These are phyloP conservation scores for Helotiales sp. DNA, from an alignment of 2,329 filamentous ascomycete species.

Conservation along the genomic window DNA sequence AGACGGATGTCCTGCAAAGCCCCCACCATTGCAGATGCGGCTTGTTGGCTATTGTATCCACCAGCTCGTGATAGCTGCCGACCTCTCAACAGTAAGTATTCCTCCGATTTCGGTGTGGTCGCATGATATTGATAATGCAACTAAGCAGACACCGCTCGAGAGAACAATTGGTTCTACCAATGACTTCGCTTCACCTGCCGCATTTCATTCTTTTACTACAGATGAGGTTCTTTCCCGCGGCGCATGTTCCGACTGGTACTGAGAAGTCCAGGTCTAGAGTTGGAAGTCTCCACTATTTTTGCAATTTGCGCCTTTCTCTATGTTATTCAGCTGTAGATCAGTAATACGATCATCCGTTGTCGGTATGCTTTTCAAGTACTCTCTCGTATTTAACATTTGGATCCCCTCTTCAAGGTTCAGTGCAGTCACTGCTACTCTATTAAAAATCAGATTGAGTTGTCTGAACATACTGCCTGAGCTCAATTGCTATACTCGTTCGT, in stretches of 20 bases:
- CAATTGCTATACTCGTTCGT: not conserved
- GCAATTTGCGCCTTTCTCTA: not conserved
- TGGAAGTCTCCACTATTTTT: not conserved
- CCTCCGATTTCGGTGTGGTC: constrained; percentile 14
- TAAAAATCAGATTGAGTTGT: not conserved
- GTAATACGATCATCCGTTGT: not conserved
- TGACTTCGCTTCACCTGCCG: not conserved
- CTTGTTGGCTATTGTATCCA: not conserved
- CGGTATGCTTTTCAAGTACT: not conserved
- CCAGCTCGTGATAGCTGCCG: not conserved
- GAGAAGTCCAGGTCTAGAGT: not conserved
- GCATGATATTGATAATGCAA: constrained; percentile 6
- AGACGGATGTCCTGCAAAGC: not conserved
- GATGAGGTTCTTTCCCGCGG: not conserved
- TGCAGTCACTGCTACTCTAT: not conserved
- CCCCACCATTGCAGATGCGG: not conserved
- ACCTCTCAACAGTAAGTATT: constrained; percentile 1
- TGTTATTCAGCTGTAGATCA: not conserved
- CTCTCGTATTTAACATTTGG: not conserved
- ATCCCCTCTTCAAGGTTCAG: not conserved
- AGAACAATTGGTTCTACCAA: not conserved
- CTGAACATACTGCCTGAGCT: not conserved
- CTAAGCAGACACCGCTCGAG: not conserved
- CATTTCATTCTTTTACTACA: not conserved
- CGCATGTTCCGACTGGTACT: not conserved